Base-by-base conservation (phyloP, 2,329 filamentous ascomycete genomes). In the Ophiostoma pallidulum region DNA sequence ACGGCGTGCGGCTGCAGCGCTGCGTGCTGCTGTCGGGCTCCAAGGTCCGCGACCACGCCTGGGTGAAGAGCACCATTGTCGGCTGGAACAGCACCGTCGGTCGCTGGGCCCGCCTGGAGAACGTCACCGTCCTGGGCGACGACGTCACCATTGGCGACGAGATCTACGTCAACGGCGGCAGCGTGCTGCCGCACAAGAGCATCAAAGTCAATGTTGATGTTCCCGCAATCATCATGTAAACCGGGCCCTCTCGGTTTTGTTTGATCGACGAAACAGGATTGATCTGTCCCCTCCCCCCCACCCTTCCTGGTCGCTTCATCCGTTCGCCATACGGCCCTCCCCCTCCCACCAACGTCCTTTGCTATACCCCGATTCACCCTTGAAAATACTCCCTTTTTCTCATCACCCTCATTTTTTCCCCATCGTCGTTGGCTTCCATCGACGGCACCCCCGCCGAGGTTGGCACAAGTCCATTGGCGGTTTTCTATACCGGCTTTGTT, bases 1-100 rank as follows among this genome's bases (percentile, higher is more conserved):
- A 98, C 56, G 92, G 91, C 63, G 92, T 96, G 36, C 82, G 91
- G 58, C 77, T 98, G 56, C 91, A 97, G 70, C 83, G 92, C 59
- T 95, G 86, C 61, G 92, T 97, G 20, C 70, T 98, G 48, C 77
- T 98, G 55, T 78, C 84, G 53, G 86, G 87, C 60, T 88, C 84
- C 69, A 95, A 94, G 73, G 84, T 96, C 69, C 96, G 96, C 78
- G 92, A 98, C 65, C 91, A 98, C 66, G 92, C 92, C 41, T 97
- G 91, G 91, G 80, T 98, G 67, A 97, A 97, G 81, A 94, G 86
- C 64, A 92, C 91, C 60, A 97, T 98, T 65, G 89, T 97, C 45
- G 91, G 91, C 62, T 98, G 91, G 91, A 95, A 96, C 77, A 94
- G 88, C 73, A 85, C 81, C 31, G 88, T 98, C 49, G 91, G 91